Evolutionary conservation across 2,329 filamentous ascomycete genomes (phyloP).

Genomic region (Juglanconis juglandina): DNA sequence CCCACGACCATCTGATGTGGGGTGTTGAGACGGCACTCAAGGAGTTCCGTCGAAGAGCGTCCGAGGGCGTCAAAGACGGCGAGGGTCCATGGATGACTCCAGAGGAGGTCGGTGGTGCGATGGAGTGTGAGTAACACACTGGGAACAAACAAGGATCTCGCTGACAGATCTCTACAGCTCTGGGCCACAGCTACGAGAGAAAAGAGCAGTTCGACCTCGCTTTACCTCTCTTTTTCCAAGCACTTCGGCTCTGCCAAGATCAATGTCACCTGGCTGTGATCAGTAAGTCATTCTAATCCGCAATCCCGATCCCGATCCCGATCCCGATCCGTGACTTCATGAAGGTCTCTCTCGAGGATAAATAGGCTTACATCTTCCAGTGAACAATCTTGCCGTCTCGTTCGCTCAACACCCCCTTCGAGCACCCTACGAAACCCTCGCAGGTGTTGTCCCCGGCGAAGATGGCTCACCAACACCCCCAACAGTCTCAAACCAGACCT

Average conservation of each 20-base stretch:
- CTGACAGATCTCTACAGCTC: slow-evolving; percentile 44
- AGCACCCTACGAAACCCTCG: slow-evolving; percentile 30
- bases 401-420: slow-evolving; percentile 64
- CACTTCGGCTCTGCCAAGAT: slow-evolving; percentile 63
- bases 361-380: slow-evolving; percentile 31
- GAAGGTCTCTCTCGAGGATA: neutral
- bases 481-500: slow-evolving; percentile 22
- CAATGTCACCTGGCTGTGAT: slow-evolving; percentile 77
- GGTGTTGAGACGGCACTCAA: slow-evolving; percentile 76
- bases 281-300: slow-evolving; percentile 47
- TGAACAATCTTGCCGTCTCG: slow-evolving; percentile 77
- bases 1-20: slow-evolving; percentile 73
- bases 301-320: slow-evolving; percentile 20
- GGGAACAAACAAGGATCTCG: neutral
- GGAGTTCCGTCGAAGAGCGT: slow-evolving; percentile 67
- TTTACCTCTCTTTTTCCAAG: slow-evolving; percentile 81
- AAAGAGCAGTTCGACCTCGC: slow-evolving; percentile 76
- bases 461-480: neutral
- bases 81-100: slow-evolving; percentile 69
- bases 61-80: slow-evolving; percentile 64
- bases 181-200: slow-evolving; percentile 73
- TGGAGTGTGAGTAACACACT: slow-evolving; percentile 55
- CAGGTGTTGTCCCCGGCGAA: slow-evolving; percentile 14
- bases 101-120: slow-evolving; percentile 67
- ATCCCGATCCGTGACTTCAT: neutral